Evolutionary conservation across 2,329 filamentous ascomycete species (phyloP), one percentile per base, ranked within the genome.

Genomic region (Aureobasidium sp.): DNA sequence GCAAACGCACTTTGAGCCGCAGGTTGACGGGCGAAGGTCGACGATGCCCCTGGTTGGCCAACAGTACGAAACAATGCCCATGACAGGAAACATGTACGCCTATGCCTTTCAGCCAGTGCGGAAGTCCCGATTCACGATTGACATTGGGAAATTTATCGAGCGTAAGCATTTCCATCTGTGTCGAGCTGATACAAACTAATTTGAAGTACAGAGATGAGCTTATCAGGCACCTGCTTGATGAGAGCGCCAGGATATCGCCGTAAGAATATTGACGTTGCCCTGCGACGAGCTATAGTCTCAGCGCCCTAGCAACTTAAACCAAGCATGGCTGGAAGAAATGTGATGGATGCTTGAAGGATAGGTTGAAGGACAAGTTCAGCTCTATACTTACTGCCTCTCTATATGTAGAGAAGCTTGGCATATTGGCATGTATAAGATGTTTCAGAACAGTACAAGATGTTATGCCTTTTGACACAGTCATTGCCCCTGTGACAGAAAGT

Each of bases 161-260:
- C 46, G 57, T 60, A 32, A 60, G 57, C 26, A 17, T 36, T 26
- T 12, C 12, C 6, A 3, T 17, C 5, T 32, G 24, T 9, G n/a
- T 47, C 46, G 26, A 48, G 8, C 9, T 17, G 15, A 24, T 12
- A 26, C 10, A 32, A 43, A 24, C 26, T 60, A 17, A 60, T 36
- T 5, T 15, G 8, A 43, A 5, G 4, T 20, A n/a, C 26, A 60
- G 57, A 50, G 5, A 50, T 60, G 57, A 26, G n/a, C 17, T 15
- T 60, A 13, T n/a, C 29, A 37, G 57, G 57, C 3, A 51, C 46
- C 9, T 60, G 57, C 20, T 51, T 60, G 57, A 60, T 60, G 57
- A 46, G 57, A 29, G 57, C 57, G 20, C 57, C 57, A 32, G 57
- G 57, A 20, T 60, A 50, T 27, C 57, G 57, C 36, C 44, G 57